Conservation (phyloP, 2,329 filamentous ascomycete species). For the Teratosphaeriaceae sp. region DNA sequence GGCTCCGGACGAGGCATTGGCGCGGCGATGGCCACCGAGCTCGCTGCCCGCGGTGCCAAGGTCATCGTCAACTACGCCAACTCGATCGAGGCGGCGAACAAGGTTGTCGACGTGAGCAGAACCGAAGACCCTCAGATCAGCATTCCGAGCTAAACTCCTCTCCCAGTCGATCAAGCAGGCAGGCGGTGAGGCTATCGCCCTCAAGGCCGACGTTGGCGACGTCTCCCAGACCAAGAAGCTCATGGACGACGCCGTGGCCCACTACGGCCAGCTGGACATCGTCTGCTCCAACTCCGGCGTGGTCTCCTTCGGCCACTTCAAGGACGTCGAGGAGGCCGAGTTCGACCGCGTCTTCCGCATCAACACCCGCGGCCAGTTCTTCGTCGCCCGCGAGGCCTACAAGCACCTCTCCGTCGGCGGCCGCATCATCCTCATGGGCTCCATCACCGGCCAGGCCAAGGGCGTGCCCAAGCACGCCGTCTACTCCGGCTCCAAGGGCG, state of each 20-base stretch:
- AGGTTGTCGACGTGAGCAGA: constrained; percentile 47
- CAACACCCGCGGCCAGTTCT: constrained; percentile 59
- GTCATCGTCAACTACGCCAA: constrained; percentile 64
- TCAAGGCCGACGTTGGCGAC: constrained; percentile 63
- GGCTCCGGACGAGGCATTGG: constrained; percentile 59
- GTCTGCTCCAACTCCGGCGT: constrained; percentile 63
- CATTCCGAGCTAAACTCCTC: constrained; percentile 15
- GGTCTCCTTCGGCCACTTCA: constrained; percentile 47
- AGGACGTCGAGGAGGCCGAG: constrained; percentile 49
- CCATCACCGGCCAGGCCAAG: constrained; percentile 52
- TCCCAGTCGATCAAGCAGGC: constrained; percentile 50
- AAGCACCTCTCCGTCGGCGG: constrained; percentile 46
- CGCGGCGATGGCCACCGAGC: constrained; percentile 58
- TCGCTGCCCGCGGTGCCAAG: constrained; percentile 58
- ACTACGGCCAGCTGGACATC: constrained; percentile 63
- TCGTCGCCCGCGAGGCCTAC: constrained; percentile 53
- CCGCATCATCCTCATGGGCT: constrained; percentile 49
- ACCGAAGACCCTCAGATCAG: neutral
- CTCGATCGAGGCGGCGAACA: constrained; percentile 56
- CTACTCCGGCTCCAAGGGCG: constrained; percentile 49
- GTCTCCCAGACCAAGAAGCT: constrained; percentile 56
- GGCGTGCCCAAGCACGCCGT: constrained; percentile 49
- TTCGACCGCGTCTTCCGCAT: constrained; percentile 55
- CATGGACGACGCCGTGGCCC: constrained; percentile 55
- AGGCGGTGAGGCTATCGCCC: constrained; percentile 55